phyloP scores from a whole-genome alignment of 345 rosid genomes.

The Excoecaria cochinchinensis region DNA sequence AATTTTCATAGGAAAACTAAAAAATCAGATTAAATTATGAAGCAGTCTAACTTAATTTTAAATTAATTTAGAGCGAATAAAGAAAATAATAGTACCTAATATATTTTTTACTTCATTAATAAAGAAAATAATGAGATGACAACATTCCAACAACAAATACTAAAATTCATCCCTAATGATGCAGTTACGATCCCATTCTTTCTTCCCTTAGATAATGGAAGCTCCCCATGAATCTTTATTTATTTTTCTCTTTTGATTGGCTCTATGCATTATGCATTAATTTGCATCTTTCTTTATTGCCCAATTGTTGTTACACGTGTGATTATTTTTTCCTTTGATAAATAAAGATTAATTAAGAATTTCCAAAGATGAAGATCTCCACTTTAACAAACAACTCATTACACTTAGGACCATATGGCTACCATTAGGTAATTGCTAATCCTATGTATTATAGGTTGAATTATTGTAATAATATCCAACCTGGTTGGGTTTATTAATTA shows the following conservation, averaged over 20 bases:
- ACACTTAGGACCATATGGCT: constrained; percentile 24
- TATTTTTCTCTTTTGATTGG: constrained; percentile 27
- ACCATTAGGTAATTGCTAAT: neutral
- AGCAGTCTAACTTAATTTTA: neutral
- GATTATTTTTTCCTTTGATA: neutral
- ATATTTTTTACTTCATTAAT: neutral
- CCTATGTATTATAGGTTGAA: neutral
- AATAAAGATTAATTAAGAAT: too few species aligned
- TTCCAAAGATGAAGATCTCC: neutral
- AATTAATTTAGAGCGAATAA: neutral
- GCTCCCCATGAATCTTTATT: constrained; percentile 27
- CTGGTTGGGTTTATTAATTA: too few species aligned
- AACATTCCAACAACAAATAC: constrained; percentile 21
- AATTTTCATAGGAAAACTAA: too few species aligned
- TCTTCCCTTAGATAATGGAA: constrained; percentile 26
- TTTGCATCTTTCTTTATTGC: neutral
- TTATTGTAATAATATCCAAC: neutral
- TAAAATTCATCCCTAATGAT: neutral
- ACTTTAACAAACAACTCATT: constrained; percentile 33
- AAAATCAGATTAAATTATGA: neutral
- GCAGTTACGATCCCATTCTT: constrained; percentile 30
- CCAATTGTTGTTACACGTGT: constrained; percentile 31
- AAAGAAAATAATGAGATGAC: constrained; percentile 8
- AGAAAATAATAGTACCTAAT: neutral
- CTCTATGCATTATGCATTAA: constrained; percentile 20